phyloP scores from a whole-genome alignment of 352 stramenopile species.

The Phytophthora multivora region DNA sequence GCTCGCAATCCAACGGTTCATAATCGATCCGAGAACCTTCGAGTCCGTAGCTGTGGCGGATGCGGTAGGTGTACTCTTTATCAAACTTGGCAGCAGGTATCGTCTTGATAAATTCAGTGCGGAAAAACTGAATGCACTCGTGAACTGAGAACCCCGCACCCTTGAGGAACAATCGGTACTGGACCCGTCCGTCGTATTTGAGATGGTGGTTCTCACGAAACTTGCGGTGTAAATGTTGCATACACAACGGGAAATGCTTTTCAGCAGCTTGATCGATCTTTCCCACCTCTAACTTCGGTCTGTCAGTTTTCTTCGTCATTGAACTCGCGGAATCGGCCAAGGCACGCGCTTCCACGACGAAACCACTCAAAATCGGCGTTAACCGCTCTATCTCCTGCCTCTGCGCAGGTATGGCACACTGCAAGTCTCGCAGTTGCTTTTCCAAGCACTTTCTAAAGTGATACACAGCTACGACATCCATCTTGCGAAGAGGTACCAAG shows the following conservation, averaged over 20 bases:
- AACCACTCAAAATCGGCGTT: constrained; percentile 37
- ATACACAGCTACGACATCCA: constrained; percentile 44
- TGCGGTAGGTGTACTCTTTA: constrained; percentile 86
- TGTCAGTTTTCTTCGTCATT: constrained; percentile 6
- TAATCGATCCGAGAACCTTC: constrained; percentile 83
- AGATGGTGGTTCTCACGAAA: constrained; percentile 80
- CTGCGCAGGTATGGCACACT: constrained; percentile 47
- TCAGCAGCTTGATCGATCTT: constrained; percentile 76
- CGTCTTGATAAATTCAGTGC: constrained; percentile 65
- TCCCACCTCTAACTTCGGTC: constrained; percentile 17
- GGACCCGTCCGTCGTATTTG: constrained; percentile 85
- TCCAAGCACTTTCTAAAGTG: constrained; percentile 42
- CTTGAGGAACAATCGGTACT: constrained; percentile 89
- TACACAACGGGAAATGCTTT: constrained; percentile 81
- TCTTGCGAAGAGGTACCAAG: constrained; percentile 41
- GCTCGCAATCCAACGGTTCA: constrained; percentile 53
- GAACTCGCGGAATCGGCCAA: constrained; percentile 15
- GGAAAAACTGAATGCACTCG: constrained; percentile 80
- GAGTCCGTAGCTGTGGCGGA: constrained; percentile 87
- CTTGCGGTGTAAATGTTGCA: constrained; percentile 75
- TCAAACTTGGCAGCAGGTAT: constrained; percentile 75
- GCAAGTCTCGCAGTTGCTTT: constrained; percentile 47
- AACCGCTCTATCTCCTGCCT: constrained; percentile 42
- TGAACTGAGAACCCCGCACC: constrained; percentile 79
- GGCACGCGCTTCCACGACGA: constrained; percentile 40